These are phyloP conservation scores for Zygoascus hellenicus DNA, from an alignment of 1,139 yeast genomes.

Conservation along the genomic window DNA sequence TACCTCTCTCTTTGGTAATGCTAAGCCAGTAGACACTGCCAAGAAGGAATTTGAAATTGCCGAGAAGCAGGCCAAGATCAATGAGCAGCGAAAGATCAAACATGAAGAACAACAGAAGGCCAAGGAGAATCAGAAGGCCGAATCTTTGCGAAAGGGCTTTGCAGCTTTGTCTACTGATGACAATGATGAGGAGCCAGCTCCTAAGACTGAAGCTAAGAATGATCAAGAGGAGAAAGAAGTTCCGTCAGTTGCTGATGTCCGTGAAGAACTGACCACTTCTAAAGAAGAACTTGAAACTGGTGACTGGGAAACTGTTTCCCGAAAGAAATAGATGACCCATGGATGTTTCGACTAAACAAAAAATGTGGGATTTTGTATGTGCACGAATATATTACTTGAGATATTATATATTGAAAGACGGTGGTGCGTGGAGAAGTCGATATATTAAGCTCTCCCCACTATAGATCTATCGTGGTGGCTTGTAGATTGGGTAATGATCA, in stretches of 20 bases:
- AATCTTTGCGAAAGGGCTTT: conserved; percentile 36
- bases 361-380: not conserved
- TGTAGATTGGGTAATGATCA: too few relatives aligned
- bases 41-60: conserved; percentile 25
- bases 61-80: conserved; percentile 25
- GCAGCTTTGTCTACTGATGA: conserved; percentile 64
- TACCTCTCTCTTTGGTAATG: conserved; percentile 34
- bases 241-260: conserved; percentile 28
- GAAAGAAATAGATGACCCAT: too few relatives aligned
- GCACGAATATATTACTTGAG: not conserved
- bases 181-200: conserved; percentile 47
- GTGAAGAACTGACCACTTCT: conserved; percentile 34
- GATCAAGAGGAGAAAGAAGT: conserved; percentile 23
- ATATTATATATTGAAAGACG: too few relatives aligned
- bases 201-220: conserved; percentile 27
- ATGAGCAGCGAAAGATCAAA: conserved; percentile 20
- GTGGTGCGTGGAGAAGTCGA: too few relatives aligned
- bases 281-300: conserved; percentile 40
- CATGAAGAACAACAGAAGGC: conserved; percentile 12
- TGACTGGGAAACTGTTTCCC: conserved; percentile 58
- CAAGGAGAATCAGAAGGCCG: conserved; percentile 16
- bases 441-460: too few relatives aligned
- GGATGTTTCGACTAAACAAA: too few relatives aligned
- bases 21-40: conserved; percentile 34
- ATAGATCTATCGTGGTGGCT: too few relatives aligned